These are phyloP conservation scores for Globisporangium nunn DNA, from an alignment of 352 stramenopile genomes.

Conservation along the genomic window DNA sequence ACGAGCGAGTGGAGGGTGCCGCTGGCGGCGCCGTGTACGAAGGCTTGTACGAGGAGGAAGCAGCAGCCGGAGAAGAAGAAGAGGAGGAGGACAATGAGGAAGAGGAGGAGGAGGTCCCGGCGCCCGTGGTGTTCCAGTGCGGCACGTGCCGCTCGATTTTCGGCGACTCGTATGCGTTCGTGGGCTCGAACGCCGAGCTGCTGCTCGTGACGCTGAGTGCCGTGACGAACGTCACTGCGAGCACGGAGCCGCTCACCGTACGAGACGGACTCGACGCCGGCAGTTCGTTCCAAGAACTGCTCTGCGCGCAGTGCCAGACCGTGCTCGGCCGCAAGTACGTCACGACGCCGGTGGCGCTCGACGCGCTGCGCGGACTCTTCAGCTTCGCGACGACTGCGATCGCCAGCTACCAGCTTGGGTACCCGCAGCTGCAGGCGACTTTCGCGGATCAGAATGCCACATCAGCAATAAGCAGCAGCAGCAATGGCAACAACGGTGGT, in stretches of 20 bases:
- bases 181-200: slow-evolving; percentile 66
- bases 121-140: slow-evolving; percentile 80
- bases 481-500: slow-evolving; percentile 12
- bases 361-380: slow-evolving; percentile 59
- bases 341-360: slow-evolving; percentile 53
- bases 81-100: slow-evolving; percentile 23
- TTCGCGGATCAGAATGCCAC: not conserved
- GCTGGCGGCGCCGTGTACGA: not conserved
- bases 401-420: slow-evolving; percentile 74
- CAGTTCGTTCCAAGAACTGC: slow-evolving; percentile 66
- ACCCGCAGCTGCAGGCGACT: slow-evolving; percentile 25
- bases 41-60: slow-evolving; percentile 29
- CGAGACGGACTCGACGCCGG: slow-evolving; percentile 40
- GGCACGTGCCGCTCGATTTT: slow-evolving; percentile 79
- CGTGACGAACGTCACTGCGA: slow-evolving; percentile 53
- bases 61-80: slow-evolving; percentile 22
- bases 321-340: slow-evolving; percentile 74
- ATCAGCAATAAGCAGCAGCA: slow-evolving; percentile 6
- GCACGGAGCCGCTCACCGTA: slow-evolving; percentile 42
- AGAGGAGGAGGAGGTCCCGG: slow-evolving; percentile 43
- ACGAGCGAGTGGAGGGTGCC: slow-evolving; percentile 6
- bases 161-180: slow-evolving; percentile 76
- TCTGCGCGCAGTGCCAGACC: slow-evolving; percentile 77
- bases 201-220: slow-evolving; percentile 70
- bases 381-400: slow-evolving; percentile 72